Conservation (phyloP, 2,329 filamentous ascomycete genomes). For the Elsinoe perseae region DNA sequence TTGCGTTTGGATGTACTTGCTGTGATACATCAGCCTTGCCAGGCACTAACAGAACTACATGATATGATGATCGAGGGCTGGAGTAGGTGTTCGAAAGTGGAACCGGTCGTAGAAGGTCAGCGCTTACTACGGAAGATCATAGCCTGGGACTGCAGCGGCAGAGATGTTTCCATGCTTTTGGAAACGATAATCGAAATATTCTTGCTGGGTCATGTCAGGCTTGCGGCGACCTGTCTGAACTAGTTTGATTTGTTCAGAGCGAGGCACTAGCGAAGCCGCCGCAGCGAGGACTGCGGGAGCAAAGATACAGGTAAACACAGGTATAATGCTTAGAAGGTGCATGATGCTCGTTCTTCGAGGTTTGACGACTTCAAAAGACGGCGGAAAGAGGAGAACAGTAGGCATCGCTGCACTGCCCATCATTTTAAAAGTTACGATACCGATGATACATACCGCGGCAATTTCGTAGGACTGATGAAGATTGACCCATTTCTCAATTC, state of each 20-base stretch:
- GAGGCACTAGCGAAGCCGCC: not conserved
- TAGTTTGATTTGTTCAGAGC: not conserved
- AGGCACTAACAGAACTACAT: no score
- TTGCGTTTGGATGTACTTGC: constrained; percentile 9
- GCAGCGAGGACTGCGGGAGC: no score
- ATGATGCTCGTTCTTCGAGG: no score
- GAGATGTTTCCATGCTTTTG: not conserved
- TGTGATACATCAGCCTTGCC: not conserved
- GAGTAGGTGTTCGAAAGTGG: not conserved
- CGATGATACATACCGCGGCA: no score
- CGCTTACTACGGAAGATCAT: not conserved
- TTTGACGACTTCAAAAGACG: no score
- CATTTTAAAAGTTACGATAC: no score
- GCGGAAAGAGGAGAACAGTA: no score
- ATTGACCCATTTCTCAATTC: no score
- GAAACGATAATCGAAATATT: constrained; percentile 4
- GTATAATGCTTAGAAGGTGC: not conserved
- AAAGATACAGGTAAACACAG: not conserved
- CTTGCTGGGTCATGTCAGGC: constrained; percentile 1
- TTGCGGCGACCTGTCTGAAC: constrained; percentile 3
- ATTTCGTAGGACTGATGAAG: no score
- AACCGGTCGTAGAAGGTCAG: not conserved
- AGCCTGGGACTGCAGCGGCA: not conserved
- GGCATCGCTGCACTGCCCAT: no score
- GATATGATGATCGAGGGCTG: no score